Percentiles rank a stretch among this genome's conserved stretches.
Evolutionary conservation across 805 yeast species (phyloP).

Genomic region (Wickerhamomyces rabaulensis): DNA sequence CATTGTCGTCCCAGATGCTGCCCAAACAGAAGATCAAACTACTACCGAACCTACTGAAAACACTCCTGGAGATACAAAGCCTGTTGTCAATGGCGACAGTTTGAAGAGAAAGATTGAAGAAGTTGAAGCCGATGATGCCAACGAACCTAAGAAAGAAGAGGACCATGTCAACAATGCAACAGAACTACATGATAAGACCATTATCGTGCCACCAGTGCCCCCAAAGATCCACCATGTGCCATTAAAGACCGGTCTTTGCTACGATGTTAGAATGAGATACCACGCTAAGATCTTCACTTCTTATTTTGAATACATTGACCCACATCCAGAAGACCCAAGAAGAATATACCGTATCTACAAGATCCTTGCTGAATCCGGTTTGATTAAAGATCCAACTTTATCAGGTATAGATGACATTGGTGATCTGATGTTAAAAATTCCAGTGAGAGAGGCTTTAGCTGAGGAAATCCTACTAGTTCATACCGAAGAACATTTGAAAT

Average conservation of each 20-base stretch:
- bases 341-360: conserved; percentile 92
- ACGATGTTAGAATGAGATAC: conserved; percentile 96
- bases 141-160: conserved; percentile 4
- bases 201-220: conserved; percentile 50
- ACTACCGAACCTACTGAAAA: conserved; percentile 1
- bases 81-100: neutral
- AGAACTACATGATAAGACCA: conserved; percentile 24
- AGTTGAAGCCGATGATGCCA: conserved; percentile 13
- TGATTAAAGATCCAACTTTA: conserved; percentile 75
- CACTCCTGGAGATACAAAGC: neutral
- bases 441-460: conserved; percentile 81
- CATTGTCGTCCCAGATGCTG: conserved; percentile 9
- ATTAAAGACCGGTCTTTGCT: conserved; percentile 87
- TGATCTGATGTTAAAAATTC: conserved; percentile 80
- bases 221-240: conserved; percentile 71
- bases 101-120: conserved; percentile 22
- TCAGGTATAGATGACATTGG: conserved; percentile 68
- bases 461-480: conserved; percentile 89
- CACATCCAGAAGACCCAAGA: conserved; percentile 98
- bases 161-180: neutral
- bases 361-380: conserved; percentile 89
- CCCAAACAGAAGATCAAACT: neutral
- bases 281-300: conserved; percentile 93
- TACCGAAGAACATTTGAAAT: conserved; percentile 71
- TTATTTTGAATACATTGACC: conserved; percentile 91